Percentiles rank a stretch among this genome's conserved stretches.
These are phyloP conservation scores for Annona cherimola DNA, from an alignment of 164 flowering plant genomes.

Conservation along the genomic window DNA sequence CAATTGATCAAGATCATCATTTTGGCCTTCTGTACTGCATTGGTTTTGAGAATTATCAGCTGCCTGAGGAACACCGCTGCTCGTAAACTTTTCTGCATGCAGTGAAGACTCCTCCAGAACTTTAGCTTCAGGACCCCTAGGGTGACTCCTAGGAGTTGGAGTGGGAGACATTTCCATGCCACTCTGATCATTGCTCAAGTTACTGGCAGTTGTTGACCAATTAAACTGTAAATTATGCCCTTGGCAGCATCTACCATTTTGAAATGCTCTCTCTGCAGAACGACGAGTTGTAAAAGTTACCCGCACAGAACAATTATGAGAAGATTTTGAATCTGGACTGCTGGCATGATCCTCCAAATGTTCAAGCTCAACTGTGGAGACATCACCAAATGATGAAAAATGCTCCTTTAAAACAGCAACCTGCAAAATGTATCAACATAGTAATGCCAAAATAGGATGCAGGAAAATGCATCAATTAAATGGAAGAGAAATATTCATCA, in stretches of 20 bases:
- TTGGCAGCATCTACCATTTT: conserved; percentile 66
- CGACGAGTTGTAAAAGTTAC: conserved; percentile 53
- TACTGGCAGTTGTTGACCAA: conserved; percentile 50
- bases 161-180: conserved; percentile 26
- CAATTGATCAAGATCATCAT: conserved; percentile 8
- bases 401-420: conserved; percentile 63
- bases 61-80: conserved; percentile 19
- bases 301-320: conserved; percentile 38
- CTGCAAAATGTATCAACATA: conserved; percentile 28
- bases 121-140: conserved; percentile 25
- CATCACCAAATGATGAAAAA: conserved; percentile 65
- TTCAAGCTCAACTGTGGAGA: conserved; percentile 65
- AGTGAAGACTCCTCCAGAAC: conserved; percentile 8
- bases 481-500: too few species aligned
- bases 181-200: conserved; percentile 10
- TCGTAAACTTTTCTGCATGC: conserved; percentile 18
- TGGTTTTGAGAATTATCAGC: conserved; percentile 18
- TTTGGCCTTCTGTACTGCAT: conserved; percentile 21
- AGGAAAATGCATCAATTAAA: too few species aligned
- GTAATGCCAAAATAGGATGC: conserved; percentile 7
- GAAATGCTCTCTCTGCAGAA: conserved; percentile 83
- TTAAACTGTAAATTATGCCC: conserved; percentile 63
- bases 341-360: conserved; percentile 27
- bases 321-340: conserved; percentile 21
- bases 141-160: conserved; percentile 18